Conservation (phyloP, 768 basidiomycete genomes). For the Coprinopsis sp. region DNA sequence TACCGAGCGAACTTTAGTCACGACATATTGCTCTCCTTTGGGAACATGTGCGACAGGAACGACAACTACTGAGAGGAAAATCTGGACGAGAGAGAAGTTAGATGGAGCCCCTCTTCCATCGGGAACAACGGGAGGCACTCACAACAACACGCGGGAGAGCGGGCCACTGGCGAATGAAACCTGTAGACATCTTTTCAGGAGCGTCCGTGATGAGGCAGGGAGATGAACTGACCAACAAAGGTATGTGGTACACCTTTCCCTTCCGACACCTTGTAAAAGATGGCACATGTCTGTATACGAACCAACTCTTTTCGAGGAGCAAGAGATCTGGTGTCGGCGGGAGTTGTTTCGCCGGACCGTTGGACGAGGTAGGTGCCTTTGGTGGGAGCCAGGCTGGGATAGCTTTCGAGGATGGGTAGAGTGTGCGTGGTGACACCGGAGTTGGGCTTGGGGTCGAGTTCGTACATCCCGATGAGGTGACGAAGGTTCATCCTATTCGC, state of each 20-base stretch:
- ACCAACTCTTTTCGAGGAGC: slow-evolving; percentile 18
- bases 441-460: slow-evolving; percentile 17
- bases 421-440: slow-evolving; percentile 10
- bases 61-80: slow-evolving; percentile 58
- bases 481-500: slow-evolving; percentile 48
- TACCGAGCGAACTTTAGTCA: slow-evolving; percentile 53
- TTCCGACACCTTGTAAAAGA: slow-evolving; percentile 53
- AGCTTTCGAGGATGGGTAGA: too few relatives aligned
- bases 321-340: neutral
- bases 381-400: too few relatives aligned
- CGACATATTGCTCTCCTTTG: slow-evolving; percentile 46
- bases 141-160: slow-evolving; percentile 62
- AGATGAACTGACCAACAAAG: slow-evolving; percentile 39
- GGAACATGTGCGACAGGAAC: slow-evolving; percentile 48
- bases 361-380: neutral
- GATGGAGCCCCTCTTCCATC: too few relatives aligned
- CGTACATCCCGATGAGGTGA: slow-evolving; percentile 42
- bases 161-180: slow-evolving; percentile 63
- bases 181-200: too few relatives aligned
- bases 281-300: slow-evolving; percentile 48
- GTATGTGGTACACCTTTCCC: slow-evolving; percentile 61
- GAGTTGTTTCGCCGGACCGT: neutral
- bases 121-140: slow-evolving; percentile 20
- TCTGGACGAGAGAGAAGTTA: slow-evolving; percentile 27
- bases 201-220: too few relatives aligned